These are phyloP conservation scores for Lasiosphaeris hirsuta DNA, from an alignment of 495 filamentous ascomycete species.

Conservation along the genomic window DNA sequence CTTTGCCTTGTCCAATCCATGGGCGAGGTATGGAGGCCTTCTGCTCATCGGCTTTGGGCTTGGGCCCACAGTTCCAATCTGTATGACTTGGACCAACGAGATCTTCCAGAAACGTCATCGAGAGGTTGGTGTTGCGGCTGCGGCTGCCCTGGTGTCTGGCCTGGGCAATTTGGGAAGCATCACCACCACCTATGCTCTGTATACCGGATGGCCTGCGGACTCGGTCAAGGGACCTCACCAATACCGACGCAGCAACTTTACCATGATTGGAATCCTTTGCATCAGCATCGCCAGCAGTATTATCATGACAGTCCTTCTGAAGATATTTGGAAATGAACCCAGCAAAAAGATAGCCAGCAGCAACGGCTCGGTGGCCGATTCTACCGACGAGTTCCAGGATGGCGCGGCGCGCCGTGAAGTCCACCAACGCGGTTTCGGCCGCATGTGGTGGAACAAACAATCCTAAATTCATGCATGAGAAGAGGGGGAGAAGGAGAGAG, in stretches of 20 bases:
- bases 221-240: constrained; percentile 61
- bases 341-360: constrained; percentile 38
- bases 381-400: constrained; percentile 55
- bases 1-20: constrained; percentile 67
- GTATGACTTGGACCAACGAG: constrained; percentile 90
- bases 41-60: constrained; percentile 88
- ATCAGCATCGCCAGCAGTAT: constrained; percentile 69
- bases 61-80: constrained; percentile 86
- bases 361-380: constrained; percentile 41
- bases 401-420: constrained; percentile 67
- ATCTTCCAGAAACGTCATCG: constrained; percentile 87
- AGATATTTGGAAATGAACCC: constrained; percentile 55
- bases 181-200: constrained; percentile 83
- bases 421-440: constrained; percentile 63
- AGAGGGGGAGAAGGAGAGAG: neutral
- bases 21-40: constrained; percentile 85
- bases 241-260: constrained; percentile 78
- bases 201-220: constrained; percentile 79
- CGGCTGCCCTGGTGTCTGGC: constrained; percentile 79
- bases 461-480: constrained; percentile 1
- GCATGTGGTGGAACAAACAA: constrained; percentile 49
- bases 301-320: constrained; percentile 63
- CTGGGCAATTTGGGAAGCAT: constrained; percentile 83
- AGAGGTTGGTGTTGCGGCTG: constrained; percentile 89
- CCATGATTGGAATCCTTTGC: constrained; percentile 83